A percentile compares a stretch with the other conserved stretches of the same genome.
Conservation (phyloP, 1,284 basidiomycete species). For the Porogramme epimiltina region DNA sequence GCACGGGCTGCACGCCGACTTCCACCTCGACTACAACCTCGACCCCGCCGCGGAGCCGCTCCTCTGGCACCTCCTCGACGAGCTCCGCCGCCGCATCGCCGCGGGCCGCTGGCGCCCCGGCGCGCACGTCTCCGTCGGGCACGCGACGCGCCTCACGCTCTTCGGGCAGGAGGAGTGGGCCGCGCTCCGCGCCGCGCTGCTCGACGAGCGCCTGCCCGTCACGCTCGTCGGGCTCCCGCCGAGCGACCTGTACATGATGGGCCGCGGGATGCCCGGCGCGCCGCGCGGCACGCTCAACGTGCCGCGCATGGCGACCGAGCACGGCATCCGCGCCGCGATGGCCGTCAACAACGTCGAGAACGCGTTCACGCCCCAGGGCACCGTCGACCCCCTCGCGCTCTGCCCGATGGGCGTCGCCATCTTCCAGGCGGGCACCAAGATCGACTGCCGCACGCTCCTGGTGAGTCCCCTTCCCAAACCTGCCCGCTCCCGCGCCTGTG, state of each 20-base stretch:
- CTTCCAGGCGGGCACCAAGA: slow-evolving; percentile 55
- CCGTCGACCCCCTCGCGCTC: slow-evolving; percentile 57
- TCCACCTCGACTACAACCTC: slow-evolving; percentile 70
- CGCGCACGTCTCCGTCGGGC: slow-evolving; percentile 53
- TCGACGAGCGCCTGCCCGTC: slow-evolving; percentile 42
- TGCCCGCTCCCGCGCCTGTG: neutral
- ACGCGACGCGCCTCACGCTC: slow-evolving; percentile 59
- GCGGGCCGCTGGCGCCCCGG: slow-evolving; percentile 23
- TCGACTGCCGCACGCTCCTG: slow-evolving; percentile 47
- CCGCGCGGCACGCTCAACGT: slow-evolving; percentile 58
- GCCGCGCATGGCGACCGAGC: slow-evolving; percentile 43
- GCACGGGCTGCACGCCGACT: slow-evolving; percentile 50
- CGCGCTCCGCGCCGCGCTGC: slow-evolving; percentile 34
- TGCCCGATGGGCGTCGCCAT: slow-evolving; percentile 60
- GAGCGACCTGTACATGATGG: slow-evolving; percentile 70
- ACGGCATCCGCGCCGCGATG: slow-evolving; percentile 53
- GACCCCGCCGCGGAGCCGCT: slow-evolving; percentile 51
- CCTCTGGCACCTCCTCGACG: slow-evolving; percentile 52
- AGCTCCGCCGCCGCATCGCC: slow-evolving; percentile 32
- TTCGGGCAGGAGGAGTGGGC: slow-evolving; percentile 50
- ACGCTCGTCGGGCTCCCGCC: slow-evolving; percentile 60
- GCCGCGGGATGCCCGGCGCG: slow-evolving; percentile 32
- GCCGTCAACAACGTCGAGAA: slow-evolving; percentile 67
- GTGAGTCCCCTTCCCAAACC: slow-evolving; percentile 37
- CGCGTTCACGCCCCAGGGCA: slow-evolving; percentile 68